phyloP scores from a whole-genome alignment of 2,329 filamentous ascomycete species.

The Aciculosporium take region DNA sequence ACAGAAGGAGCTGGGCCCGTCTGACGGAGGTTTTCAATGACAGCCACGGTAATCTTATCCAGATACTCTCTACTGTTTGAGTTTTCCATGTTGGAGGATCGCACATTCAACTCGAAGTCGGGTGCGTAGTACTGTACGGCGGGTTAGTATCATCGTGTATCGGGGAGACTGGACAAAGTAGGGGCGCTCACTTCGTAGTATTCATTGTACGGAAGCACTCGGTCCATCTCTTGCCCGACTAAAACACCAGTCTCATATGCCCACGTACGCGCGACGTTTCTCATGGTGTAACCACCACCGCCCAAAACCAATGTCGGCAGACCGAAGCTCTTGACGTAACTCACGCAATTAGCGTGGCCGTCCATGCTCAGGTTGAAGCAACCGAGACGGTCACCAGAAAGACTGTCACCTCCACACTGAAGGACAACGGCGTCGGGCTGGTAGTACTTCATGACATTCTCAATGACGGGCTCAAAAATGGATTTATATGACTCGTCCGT shows the following conservation, averaged over 20 bases:
- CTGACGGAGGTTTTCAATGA: slow-evolving; percentile 77
- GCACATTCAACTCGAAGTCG: slow-evolving; percentile 81
- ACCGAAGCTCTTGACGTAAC: slow-evolving; percentile 74
- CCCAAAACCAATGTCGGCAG: slow-evolving; percentile 85
- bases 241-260: slow-evolving; percentile 89
- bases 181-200: slow-evolving; percentile 57
- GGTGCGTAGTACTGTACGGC: slow-evolving; percentile 68
- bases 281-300: slow-evolving; percentile 91
- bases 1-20: slow-evolving; percentile 79
- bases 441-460: slow-evolving; percentile 75
- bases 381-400: slow-evolving; percentile 85
- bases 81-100: slow-evolving; percentile 80
- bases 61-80: slow-evolving; percentile 74
- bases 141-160: slow-evolving; percentile 10
- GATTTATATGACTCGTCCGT: slow-evolving; percentile 79
- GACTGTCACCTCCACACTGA: slow-evolving; percentile 88
- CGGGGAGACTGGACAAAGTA: not conserved
- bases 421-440: slow-evolving; percentile 84
- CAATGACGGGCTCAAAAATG: slow-evolving; percentile 83
- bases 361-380: slow-evolving; percentile 97
- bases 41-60: slow-evolving; percentile 64
- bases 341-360: slow-evolving; percentile 87
- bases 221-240: slow-evolving; percentile 66
- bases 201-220: slow-evolving; percentile 86
- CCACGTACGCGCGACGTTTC: slow-evolving; percentile 94